Conservation (phyloP, 257 asterid species). For the Solanum medicagineum region DNA sequence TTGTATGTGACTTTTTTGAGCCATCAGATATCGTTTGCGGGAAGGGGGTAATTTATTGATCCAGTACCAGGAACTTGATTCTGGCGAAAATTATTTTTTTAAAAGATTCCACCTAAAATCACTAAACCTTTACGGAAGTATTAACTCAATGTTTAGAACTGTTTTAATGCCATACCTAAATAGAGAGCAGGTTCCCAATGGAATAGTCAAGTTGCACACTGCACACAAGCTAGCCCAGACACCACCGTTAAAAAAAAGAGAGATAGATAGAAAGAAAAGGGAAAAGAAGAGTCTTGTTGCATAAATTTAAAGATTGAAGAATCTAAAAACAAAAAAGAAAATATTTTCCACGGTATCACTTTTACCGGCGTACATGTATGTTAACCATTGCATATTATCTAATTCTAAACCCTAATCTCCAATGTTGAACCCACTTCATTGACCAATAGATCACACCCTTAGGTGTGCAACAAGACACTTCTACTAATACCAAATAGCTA, state of each 20-base stretch:
- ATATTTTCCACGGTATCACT: neutral
- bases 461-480: neutral
- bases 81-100: neutral
- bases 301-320: neutral
- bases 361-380: neutral
- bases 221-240: neutral
- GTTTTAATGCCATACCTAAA: neutral
- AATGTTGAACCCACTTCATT: neutral
- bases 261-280: neutral
- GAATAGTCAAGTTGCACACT: neutral
- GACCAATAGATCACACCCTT: neutral
- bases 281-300: neutral
- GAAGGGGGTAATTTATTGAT: neutral
- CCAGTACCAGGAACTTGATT: neutral
- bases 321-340: neutral
- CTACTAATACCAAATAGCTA: neutral
- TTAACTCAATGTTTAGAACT: neutral
- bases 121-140: neutral
- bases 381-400: too few relatives aligned
- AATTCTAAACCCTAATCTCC: neutral
- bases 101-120: neutral
- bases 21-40: neutral
- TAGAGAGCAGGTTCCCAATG: neutral
- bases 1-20: neutral
- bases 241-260: neutral